phyloP scores from a whole-genome alignment of 1,284 basidiomycete species.

The Meripilus lineatus region DNA sequence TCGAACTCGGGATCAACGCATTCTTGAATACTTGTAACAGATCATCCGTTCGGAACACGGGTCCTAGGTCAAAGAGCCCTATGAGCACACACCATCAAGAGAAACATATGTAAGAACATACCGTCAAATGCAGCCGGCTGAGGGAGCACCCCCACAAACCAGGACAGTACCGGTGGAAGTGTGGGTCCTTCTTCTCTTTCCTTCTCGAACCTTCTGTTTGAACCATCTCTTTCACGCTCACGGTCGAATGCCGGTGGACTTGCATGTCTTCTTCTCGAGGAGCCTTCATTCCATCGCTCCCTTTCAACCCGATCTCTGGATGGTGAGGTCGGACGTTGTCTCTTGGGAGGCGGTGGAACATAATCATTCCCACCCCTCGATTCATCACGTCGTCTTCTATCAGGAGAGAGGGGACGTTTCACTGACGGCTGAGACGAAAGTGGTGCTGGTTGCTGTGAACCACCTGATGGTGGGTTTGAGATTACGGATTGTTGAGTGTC shows the following conservation, averaged over 20 bases:
- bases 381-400: constrained; percentile 42
- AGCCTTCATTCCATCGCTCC: constrained; percentile 33
- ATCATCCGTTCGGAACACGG: constrained; percentile 83
- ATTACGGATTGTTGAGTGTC: constrained; percentile 45
- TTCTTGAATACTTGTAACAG: constrained; percentile 76
- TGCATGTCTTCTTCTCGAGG: constrained; percentile 39
- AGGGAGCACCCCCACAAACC: constrained; percentile 82
- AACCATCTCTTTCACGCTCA: constrained; percentile 34
- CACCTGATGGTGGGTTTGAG: constrained; percentile 11
- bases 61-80: constrained; percentile 44
- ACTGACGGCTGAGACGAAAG: constrained; percentile 12
- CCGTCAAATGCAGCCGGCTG: constrained; percentile 73
- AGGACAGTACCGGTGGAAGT: constrained; percentile 69
- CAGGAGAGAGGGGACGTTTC: constrained; percentile 49
- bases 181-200: constrained; percentile 50
- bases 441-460: constrained; percentile 8
- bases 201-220: constrained; percentile 43
- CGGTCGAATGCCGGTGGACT: constrained; percentile 48
- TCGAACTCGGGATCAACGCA: constrained; percentile 67
- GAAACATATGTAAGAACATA: constrained; percentile 34
- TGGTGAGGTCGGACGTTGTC: constrained; percentile 49
- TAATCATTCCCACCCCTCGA: constrained; percentile 30
- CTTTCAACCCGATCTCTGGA: constrained; percentile 31
- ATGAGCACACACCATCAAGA: constrained; percentile 12
- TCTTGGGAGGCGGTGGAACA: constrained; percentile 45